Base-by-base conservation (phyloP, 108 stramenopile species). In the Tribonema minus region DNA sequence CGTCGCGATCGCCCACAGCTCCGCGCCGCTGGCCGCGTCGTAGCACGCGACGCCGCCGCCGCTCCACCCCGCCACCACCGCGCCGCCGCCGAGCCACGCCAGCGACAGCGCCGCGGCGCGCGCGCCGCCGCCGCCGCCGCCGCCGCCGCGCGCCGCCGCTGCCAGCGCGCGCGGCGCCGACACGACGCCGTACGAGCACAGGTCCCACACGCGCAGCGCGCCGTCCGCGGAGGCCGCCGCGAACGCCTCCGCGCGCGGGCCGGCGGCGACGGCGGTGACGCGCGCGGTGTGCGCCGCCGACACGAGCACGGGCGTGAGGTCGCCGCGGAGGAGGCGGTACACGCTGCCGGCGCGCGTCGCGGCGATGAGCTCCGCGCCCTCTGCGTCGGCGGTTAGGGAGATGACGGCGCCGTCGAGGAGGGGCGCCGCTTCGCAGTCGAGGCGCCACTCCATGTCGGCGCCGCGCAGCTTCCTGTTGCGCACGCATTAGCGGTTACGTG, bases 401-500 rank as follows among this genome's bases (percentile, higher is more conserved):
- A 82, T 60, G 9, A 85, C 72, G 35, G 68, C 71, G 3, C 81
- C 81, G 35, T 85, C 81, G 5, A 85, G 81, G 12, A 0, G 32
- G 9, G 77, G 60, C n/a, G n/a, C n/a, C n/a, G n/a, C n/a, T 31
- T 82, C 72, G 9, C 35, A 23, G 40, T 67, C 36, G 31, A 81
- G 72, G 36, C 73, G 71, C 86, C 86, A 87, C 3, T 35, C 54
- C 80, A 87, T 64, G 70, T 87, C 85, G n/a, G 71, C 20, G 29
- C 86, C 86, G 25, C 35, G 12, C 28, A 87, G 34, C 60, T n/a
- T n/a, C 59, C 61, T 9, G 34, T 54, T n/a, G n/a, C n/a, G n/a
- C n/a, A n/a, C n/a, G n/a, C n/a, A n/a, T n/a, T n/a, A n/a, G n/a
- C n/a, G n/a, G n/a, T n/a, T n/a, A n/a, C n/a, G n/a, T n/a, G n/a